Percentiles rank a stretch among this genome's conserved stretches.
Evolutionary conservation across 495 filamentous ascomycete genomes (phyloP).

Genomic region (Durotheca rogersii): DNA sequence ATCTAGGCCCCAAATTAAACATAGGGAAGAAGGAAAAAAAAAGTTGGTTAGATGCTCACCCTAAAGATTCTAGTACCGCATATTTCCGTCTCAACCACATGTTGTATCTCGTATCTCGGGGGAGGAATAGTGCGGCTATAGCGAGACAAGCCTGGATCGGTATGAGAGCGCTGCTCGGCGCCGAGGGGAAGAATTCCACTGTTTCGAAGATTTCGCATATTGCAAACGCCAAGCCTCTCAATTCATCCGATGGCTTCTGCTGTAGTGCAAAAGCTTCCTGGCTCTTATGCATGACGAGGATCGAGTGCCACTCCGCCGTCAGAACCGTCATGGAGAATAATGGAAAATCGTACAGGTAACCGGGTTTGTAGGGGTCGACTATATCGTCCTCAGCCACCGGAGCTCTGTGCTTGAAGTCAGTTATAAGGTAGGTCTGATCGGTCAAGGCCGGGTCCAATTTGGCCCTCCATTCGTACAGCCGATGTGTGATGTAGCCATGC

Average conservation of each 20-base stretch:
- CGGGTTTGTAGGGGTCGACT: slow-evolving; percentile 68
- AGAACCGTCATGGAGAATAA: slow-evolving; percentile 71
- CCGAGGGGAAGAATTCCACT: slow-evolving; percentile 69
- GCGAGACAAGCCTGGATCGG: slow-evolving; percentile 74
- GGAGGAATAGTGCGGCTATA: slow-evolving; percentile 76
- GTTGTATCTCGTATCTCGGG: slow-evolving; percentile 67
- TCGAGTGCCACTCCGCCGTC: slow-evolving; percentile 74
- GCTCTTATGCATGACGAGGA: slow-evolving; percentile 77
- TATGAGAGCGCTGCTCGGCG: slow-evolving; percentile 66
- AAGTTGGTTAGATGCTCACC: slow-evolving; percentile 58
- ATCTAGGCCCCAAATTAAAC: neutral
- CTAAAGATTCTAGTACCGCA: slow-evolving; percentile 73
- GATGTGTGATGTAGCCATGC: slow-evolving; percentile 56
- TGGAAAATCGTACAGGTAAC: slow-evolving; percentile 63
- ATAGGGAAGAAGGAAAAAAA: neutral
- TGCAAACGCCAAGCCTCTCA: slow-evolving; percentile 62
- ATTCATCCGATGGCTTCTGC: slow-evolving; percentile 42
- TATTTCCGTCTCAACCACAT: slow-evolving; percentile 83
- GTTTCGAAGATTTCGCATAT: slow-evolving; percentile 77
- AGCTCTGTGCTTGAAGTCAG: slow-evolving; percentile 54
- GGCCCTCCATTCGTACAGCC: slow-evolving; percentile 56
- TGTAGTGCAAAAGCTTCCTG: slow-evolving; percentile 54
- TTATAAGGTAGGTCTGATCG: slow-evolving; percentile 59
- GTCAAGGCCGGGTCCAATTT: slow-evolving; percentile 60
- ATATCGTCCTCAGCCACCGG: slow-evolving; percentile 62